Base-by-base conservation (phyloP, 768 basidiomycete species). In the Lactarius sp. region DNA sequence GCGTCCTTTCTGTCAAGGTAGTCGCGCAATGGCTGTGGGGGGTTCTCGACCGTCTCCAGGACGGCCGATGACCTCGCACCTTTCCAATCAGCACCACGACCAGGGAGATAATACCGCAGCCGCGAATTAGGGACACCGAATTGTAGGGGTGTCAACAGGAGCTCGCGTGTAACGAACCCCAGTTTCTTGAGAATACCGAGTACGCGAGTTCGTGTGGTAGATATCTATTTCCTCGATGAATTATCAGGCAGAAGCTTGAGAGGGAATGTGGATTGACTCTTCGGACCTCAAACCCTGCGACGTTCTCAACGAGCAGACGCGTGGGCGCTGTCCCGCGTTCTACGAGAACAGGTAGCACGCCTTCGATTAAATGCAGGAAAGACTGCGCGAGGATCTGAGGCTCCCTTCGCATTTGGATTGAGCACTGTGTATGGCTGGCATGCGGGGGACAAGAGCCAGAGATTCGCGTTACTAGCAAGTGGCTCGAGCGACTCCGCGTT, bases 361-460 rank as follows among this genome's bases (percentile, higher is more conserved):
- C 71, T 62, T 82, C 77, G 46, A 91, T 76, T 39, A 93, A 79
- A 72, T 88, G 84, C n/a, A 91, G 77, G 72, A 92, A 93, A 0
- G 88, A 88, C 63, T 79, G 78, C 90, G 14, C 90, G 83, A 12
- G 90, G 86, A 75, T 93, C 91, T 10, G 75, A 74, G 8, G 80
- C 82, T 10, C 87, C 89, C 75, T 85, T 86, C 22, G 87, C 86
- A 14, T 79, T 76, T 4, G 88, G 85, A 69, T 90, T 91, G 56
- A 93, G 75, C 2, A 90, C 82, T 0, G 91, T 92, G 69, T 92
- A 92, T 0, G 91, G 91, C 70, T 92, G 90, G 71, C 90, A 93
- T 8, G 90, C 84, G 6, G 90, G 91, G 0, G 90, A 92, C 51
- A 91, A 73, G 18, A 92, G 80, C 90, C 91, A 92, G 5, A 90